Evolutionary conservation across 179 eudicot species (phyloP), one percentile per base, ranked within the genome.

Genomic region (Nepenthes alata): DNA sequence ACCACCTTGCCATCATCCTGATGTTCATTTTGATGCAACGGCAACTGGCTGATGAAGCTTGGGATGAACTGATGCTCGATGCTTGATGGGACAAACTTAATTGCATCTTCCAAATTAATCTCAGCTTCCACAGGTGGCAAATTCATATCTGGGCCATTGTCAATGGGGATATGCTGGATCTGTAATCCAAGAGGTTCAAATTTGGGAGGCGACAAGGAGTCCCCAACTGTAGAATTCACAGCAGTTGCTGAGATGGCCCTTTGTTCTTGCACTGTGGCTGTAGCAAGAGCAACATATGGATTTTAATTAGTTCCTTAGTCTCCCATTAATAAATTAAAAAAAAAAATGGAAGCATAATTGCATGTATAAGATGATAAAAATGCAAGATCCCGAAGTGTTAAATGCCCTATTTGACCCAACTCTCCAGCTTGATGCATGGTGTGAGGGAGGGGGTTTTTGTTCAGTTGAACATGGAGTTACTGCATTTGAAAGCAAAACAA

Each of bases 61-160:
- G 91, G 85, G 47, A 91, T 89, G 70, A 91, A 91, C 71, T 84
- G 93, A 74, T 91, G 98, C 71, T 91, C 98, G 6, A 89, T 68
- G 59, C 82, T 77, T 25, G 25, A 25, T 3, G 87, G 85, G 52
- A 77, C 81, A 4, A 47, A 51, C 65, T 77, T 79, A 54, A 51
- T 61, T 52, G 70, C 83, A 3, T 79, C 89, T 62, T 80, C 83
- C 52, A 71, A 53, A 61, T 70, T 59, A 25, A 72, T 68, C 54
- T 65, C 69, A 1, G 63, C 71, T 63, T 78, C 85, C 9, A 58
- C 14, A 1, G 78, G 82, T 4, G 78, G 68, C 4, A 79, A 77
- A 68, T 81, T 81, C 62, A 78, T 74, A 66, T 77, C 82, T 3
- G 75, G 80, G 59, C 72, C 69, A 36, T 69, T 73, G 59, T 76